Base-by-base conservation (phyloP, 2,329 filamentous ascomycete species). In the Colletotrichum magnum region DNA sequence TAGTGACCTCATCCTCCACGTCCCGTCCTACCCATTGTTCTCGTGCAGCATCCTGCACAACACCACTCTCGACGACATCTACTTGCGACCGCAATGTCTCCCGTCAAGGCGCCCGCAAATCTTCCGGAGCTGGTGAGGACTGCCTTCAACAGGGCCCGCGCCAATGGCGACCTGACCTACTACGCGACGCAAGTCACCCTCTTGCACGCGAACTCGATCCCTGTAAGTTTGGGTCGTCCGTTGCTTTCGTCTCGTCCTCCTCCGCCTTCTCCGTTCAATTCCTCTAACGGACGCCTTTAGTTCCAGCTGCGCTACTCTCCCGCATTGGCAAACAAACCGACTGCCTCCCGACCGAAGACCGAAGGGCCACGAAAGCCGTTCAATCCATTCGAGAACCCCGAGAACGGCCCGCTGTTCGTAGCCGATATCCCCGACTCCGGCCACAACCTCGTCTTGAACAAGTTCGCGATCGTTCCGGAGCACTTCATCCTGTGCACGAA, bases 281-380 rank as follows among this genome's bases (percentile, higher is more conserved):
- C 52, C 26, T 10, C 13, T 52, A 5, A 69, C 32, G 21, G n/a
- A 12, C 16, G 32, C 36, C 16, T 50, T 5, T 71, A 93, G 91
- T 93, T 93, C 76, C 92, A 94, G 80, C 82, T 94, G 2, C 90
- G 92, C 59, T 94, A 89, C 82, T 92, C 91, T 9, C 91, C 91
- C 0, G 81, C 90, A 0, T 84, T 94, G 5, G 90, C 90, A 56
- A 88, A 88, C 74, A 94, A 94, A 75, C 91, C 92, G 5, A 88
- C 85, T 74, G 81, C 74, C 3, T 76, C 79, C 5, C 79, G 83
- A 73, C 85, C 85, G 13, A 51, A 63, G 2, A 63, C 73, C 15
- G 74, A 76, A 7, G 78, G 75, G 52, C 74, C 79, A 50, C 72
- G 71, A 53, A 84, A 82, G 58, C 81, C 82, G 3, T 84, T 87